Evolutionary conservation across 768 basidiomycete genomes (phyloP).

Genomic region (Lactifluus hygrophoroides): DNA sequence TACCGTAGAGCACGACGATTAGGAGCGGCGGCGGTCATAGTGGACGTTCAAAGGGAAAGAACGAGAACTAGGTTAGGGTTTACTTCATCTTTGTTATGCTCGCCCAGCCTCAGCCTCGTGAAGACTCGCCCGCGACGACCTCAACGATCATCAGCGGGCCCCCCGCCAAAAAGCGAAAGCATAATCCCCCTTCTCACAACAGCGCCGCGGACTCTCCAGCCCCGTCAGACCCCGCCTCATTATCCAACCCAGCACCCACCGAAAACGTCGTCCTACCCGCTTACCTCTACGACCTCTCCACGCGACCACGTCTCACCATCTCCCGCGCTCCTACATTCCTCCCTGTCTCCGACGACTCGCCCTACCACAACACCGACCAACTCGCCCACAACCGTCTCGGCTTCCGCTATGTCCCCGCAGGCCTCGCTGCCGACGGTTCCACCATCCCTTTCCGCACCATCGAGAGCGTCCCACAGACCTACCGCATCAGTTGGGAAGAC

Average conservation of each 20-base stretch:
- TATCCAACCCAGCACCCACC: conserved; percentile 26
- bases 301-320: conserved; percentile 61
- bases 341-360: conserved; percentile 45
- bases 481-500: conserved; percentile 86
- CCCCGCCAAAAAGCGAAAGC: conserved; percentile 18
- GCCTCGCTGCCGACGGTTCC: conserved; percentile 53
- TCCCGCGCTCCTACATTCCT: conserved; percentile 67
- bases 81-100: conserved; percentile 9
- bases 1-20: conserved; percentile 7
- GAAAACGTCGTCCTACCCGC: conserved; percentile 50
- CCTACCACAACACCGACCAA: conserved; percentile 60
- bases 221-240: conserved; percentile 26
- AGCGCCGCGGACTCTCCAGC: conserved; percentile 28
- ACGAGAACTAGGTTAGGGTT: conserved; percentile 14
- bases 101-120: conserved; percentile 7
- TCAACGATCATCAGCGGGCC: conserved; percentile 4
- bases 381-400: conserved; percentile 68
- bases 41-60: background rate
- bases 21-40: conserved; percentile 5
- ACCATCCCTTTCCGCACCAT: conserved; percentile 66
- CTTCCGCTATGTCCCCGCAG: conserved; percentile 74
- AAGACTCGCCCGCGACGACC: conserved; percentile 26
- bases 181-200: conserved; percentile 17
- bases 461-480: conserved; percentile 62
- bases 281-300: conserved; percentile 54